Conservation (phyloP, 768 basidiomycete genomes). For the Lactifluus hygrophoroides region DNA sequence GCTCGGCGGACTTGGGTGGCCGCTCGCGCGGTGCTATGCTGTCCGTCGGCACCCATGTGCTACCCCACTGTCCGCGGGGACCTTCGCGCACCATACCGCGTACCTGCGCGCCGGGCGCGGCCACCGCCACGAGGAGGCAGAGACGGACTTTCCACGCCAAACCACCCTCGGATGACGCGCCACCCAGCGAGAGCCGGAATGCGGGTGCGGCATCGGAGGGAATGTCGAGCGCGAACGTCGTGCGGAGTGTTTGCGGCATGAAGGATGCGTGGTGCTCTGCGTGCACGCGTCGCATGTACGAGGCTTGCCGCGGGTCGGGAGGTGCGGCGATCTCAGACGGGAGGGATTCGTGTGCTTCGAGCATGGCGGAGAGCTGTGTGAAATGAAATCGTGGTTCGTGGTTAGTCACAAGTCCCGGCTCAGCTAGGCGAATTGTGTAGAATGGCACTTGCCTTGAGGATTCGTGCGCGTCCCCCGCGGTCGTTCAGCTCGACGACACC, state of each 20-base stretch:
- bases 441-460: conserved; percentile 55
- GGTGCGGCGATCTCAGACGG: conserved; percentile 50
- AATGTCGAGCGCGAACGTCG: conserved; percentile 85
- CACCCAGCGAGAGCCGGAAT: conserved; percentile 58
- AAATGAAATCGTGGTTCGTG: background rate
- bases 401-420: background rate
- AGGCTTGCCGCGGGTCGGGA: conserved; percentile 31
- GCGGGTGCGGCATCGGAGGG: conserved; percentile 87
- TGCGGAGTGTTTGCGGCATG: conserved; percentile 60
- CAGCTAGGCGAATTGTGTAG: background rate
- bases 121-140: conserved; percentile 75
- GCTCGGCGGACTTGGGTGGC: conserved; percentile 18
- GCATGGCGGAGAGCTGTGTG: conserved; percentile 69
- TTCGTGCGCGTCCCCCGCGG: conserved; percentile 56
- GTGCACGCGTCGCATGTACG: conserved; percentile 61
- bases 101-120: conserved; percentile 39
- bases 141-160: conserved; percentile 86
- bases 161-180: conserved; percentile 45
- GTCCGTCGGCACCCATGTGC: conserved; percentile 49
- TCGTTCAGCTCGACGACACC: conserved; percentile 87
- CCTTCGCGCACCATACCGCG: conserved; percentile 50
- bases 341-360: conserved; percentile 83
- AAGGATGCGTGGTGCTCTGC: conserved; percentile 81
- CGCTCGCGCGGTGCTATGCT: conserved; percentile 58
- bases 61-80: conserved; percentile 61